Evolutionary conservation across 2,329 filamentous ascomycete species (phyloP).

Genomic region (Diplodia sapinea): DNA sequence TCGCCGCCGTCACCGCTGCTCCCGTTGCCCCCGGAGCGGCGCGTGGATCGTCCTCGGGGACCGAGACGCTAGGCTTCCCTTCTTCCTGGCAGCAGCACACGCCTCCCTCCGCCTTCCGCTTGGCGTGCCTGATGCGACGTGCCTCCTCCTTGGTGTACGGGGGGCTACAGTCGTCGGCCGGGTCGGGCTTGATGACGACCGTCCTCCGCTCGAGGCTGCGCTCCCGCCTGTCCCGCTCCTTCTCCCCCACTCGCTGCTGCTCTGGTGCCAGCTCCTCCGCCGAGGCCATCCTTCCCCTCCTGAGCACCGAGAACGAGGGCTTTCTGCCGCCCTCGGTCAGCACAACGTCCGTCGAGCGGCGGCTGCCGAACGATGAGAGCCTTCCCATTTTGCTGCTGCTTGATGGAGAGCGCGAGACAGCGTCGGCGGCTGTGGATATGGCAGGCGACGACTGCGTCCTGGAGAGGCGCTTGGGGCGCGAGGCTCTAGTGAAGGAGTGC

Average conservation of each 20-base stretch:
- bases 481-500: not conserved
- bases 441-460: not conserved
- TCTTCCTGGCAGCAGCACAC: not conserved
- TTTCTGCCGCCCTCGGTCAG: not conserved
- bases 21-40: too few species aligned
- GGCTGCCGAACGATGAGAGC: not conserved
- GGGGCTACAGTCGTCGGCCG: slow-evolving; percentile 5
- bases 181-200: slow-evolving; percentile 15
- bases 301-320: not conserved
- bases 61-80: not conserved
- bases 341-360: not conserved
- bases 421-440: not conserved
- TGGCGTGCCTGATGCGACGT: not conserved
- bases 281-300: not conserved
- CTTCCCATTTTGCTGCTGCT: not conserved
- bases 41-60: not conserved
- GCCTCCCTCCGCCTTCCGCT: not conserved
- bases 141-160: slow-evolving; percentile 4
- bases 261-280: not conserved
- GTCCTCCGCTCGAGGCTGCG: not conserved
- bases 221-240: not conserved
- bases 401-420: not conserved
- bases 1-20: not conserved
- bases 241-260: not conserved
- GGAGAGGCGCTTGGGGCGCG: not conserved